Base-by-base conservation (phyloP, 73 alveolate genomes). In the Paramecium sonneborni region DNA sequence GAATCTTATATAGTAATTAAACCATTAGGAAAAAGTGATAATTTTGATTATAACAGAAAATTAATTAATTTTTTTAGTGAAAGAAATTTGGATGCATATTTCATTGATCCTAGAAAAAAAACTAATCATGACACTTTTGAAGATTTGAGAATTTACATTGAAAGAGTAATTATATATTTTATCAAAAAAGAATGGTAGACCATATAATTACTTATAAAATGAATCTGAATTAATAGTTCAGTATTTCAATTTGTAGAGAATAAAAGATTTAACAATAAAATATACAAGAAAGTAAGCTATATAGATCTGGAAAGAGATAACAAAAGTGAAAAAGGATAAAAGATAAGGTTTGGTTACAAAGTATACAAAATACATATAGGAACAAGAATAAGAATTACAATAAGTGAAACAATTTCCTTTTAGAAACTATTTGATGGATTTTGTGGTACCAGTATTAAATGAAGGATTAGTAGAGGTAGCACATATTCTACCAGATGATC, bases 381-480 rank as follows among this genome's bases (percentile, higher is more conserved):
- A 68, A 23, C 24, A 88, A 37, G 94, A 88, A 38, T 70, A 69
- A 88, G 94, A 88, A 88, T 48, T 88, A 18, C 48, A 70, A 26
- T 38, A 88, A 67, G 87, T 88, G 18, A 70, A 69, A 35, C 44
- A 88, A 69, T 82, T 88, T 52, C 94, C 94, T 23, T 93, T 95
- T 85, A 95, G 97, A 92, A 95, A 95, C 70, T 95, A 95, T 74
- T 72, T 95, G 18, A 95, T 95, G 35, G 97, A 95, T 87, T 93
- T 92, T 85, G 96, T 95, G 10, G 95, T 95, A 11, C 97, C 97
- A 21, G 96, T 92, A 37, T 91, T 95, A 70, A 93, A 94, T 85
- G 95, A 95, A 90, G 97, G 97, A 38, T 93, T 95, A 44, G 93
- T 95, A 56, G 95, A 95, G 92, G 97, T 95, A 9, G 93, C 96